Evolutionary conservation across 2,329 filamentous ascomycete genomes (phyloP), one percentile per base, ranked within the genome.

Genomic region (Sporothrix humicola): DNA sequence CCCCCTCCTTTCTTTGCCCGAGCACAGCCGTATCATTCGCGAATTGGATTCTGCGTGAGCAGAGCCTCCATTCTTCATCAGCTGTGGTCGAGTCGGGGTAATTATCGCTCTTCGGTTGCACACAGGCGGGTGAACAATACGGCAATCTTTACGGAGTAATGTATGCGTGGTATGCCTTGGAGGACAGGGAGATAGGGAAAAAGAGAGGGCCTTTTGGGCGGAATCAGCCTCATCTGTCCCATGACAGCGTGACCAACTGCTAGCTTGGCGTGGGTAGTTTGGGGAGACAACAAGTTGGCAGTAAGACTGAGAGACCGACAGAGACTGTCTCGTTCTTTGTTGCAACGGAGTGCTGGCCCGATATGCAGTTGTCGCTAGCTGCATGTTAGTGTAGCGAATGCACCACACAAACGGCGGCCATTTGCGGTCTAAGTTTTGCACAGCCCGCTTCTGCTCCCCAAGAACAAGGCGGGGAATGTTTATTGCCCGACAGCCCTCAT

Each of bases 361-460:
- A 71, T 71, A 37, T 59, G 69, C 42, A 48, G 42, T 26, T 71
- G 17, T 71, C 42, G 61, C 61, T 72, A 72, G 69, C 44, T 72
- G 69, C 69, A 72, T 63, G 26, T 50, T 42, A 54, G 58, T 65
- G 69, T n/a, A 63, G n/a, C n/a, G 61, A 23, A 26, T 65, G 61
- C 42, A 46, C 20, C 37, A 48, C 63, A 50, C 23, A 65, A n/a
- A 69, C 12, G 20, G 15, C 65, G 66, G 66, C 72, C 72, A 73
- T 63, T 56, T 70, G 72, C 72, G 72, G 72, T 59, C 65, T 65
- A 70, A 73, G 54, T n/a, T 20, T 61, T 73, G 71, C 71, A 73
- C 71, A 50, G 71, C 71, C 71, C 17, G 9, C 46, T 66, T 72
- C 48, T 7, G 4, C 15, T 17, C 13, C 8, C 20, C 23, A 37